Percentiles rank a stretch among this genome's conserved stretches.
phyloP scores from a whole-genome alignment of 441 rosid species.

The Omphalea diandra region DNA sequence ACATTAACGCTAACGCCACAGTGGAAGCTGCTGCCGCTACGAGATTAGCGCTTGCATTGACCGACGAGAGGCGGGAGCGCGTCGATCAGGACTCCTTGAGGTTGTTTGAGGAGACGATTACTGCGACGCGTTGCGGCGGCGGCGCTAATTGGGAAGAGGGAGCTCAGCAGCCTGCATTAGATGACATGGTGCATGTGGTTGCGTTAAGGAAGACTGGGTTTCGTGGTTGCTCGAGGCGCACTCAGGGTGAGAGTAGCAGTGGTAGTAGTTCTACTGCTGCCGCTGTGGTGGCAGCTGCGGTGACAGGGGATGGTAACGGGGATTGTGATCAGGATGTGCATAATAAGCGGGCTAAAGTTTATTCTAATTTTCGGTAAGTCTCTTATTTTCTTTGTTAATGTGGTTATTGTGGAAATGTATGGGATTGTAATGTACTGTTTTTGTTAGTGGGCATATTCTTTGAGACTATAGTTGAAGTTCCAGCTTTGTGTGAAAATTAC shows the following conservation, averaged over 20 bases:
- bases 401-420: background rate
- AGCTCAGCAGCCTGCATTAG: constrained; percentile 12
- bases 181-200: constrained; percentile 15
- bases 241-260: constrained; percentile 65
- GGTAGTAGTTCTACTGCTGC: constrained; percentile 45
- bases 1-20: constrained; percentile 21
- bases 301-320: constrained; percentile 31
- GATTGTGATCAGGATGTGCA: constrained; percentile 53
- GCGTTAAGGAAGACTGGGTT: constrained; percentile 24
- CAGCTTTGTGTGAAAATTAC: background rate
- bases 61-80: background rate
- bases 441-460: background rate
- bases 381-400: background rate
- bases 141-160: constrained; percentile 29
- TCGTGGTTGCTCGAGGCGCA: constrained; percentile 24
- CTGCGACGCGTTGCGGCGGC: constrained; percentile 29
- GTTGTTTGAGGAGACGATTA: constrained; percentile 43
- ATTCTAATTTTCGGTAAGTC: constrained; percentile 55
- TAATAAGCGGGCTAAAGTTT: constrained; percentile 81
- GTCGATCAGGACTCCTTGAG: constrained; percentile 25
- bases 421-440: background rate
- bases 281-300: constrained; percentile 21
- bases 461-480: background rate
- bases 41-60: constrained; percentile 23
- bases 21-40: constrained; percentile 20